phyloP scores from a whole-genome alignment of 2,329 filamentous ascomycete genomes.

The Nannizziopsis barbatae region DNA sequence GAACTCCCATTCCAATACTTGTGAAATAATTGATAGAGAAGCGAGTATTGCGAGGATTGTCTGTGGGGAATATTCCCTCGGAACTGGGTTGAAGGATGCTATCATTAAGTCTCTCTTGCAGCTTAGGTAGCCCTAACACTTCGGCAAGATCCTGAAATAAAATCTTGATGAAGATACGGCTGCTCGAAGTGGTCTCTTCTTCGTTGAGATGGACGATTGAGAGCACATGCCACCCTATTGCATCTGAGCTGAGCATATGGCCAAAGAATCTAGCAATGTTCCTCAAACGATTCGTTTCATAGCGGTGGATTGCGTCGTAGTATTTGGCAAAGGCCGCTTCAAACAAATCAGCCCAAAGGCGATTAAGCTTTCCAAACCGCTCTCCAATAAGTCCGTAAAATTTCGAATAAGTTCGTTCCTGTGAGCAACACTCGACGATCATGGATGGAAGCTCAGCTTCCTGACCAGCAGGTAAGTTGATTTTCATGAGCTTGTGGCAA shows the following conservation, averaged over 20 bases:
- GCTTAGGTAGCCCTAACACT: constrained; percentile 68
- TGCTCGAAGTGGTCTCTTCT: constrained; percentile 91
- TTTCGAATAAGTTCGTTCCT: constrained; percentile 94
- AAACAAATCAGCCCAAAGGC: constrained; percentile 87
- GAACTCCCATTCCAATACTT: constrained; percentile 84
- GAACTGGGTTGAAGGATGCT: constrained; percentile 67
- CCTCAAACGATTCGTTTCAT: constrained; percentile 86
- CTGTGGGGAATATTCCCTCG: constrained; percentile 76
- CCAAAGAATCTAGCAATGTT: constrained; percentile 95
- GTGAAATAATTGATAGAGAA: constrained; percentile 99
- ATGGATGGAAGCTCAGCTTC: constrained; percentile 89
- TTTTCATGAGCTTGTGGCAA: constrained; percentile 91
- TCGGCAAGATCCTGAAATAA: constrained; percentile 86
- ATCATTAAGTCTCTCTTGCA: constrained; percentile 66
- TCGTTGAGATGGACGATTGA: constrained; percentile 82
- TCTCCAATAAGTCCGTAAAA: constrained; percentile 94
- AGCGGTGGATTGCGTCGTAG: constrained; percentile 94
- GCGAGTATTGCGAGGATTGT: constrained; percentile 78
- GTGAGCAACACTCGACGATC: constrained; percentile 93
- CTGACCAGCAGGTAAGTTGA: constrained; percentile 74
- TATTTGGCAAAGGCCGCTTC: constrained; percentile 84
- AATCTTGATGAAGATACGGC: constrained; percentile 97
- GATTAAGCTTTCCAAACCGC: constrained; percentile 89
- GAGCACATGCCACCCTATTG: constrained; percentile 84
- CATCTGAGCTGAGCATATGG: constrained; percentile 76